Evolutionary conservation across 257 asterid species (phyloP).

Genomic region (Nicotiana tomentosiformis): DNA sequence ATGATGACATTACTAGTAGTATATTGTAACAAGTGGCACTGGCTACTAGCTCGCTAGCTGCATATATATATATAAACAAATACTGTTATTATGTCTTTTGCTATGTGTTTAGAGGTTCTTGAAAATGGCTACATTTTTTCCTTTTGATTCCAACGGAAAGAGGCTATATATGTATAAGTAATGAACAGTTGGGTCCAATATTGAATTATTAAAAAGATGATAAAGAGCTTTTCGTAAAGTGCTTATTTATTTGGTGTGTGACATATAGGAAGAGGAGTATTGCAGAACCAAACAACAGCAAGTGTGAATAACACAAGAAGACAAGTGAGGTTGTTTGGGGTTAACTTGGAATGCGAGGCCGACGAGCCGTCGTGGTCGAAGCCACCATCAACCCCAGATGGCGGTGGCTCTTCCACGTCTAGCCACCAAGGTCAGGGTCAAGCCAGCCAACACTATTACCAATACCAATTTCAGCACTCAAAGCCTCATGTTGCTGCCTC

Average conservation of each 20-base stretch:
- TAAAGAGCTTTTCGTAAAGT: background rate
- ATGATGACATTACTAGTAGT: constrained; percentile 1
- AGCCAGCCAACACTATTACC: constrained; percentile 24
- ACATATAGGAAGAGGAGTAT: constrained; percentile 7
- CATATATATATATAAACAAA: background rate
- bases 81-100: background rate
- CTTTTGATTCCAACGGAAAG: background rate
- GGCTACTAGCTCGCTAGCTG: background rate
- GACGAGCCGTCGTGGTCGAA: constrained; percentile 33
- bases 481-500: background rate
- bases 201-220: background rate
- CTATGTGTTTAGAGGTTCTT: background rate
- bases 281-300: constrained; percentile 26
- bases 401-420: background rate
- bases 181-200: background rate
- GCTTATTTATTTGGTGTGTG: background rate
- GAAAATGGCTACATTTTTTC: background rate
- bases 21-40: background rate
- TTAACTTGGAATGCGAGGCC: constrained; percentile 65
- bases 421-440: constrained; percentile 38
- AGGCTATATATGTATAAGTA: background rate
- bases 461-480: constrained; percentile 20
- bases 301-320: constrained; percentile 52
- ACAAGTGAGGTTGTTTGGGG: constrained; percentile 78
- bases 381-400: constrained; percentile 23